Base-by-base conservation (phyloP, 495 filamentous ascomycete species). In the Pseudevernia furfuracea region DNA sequence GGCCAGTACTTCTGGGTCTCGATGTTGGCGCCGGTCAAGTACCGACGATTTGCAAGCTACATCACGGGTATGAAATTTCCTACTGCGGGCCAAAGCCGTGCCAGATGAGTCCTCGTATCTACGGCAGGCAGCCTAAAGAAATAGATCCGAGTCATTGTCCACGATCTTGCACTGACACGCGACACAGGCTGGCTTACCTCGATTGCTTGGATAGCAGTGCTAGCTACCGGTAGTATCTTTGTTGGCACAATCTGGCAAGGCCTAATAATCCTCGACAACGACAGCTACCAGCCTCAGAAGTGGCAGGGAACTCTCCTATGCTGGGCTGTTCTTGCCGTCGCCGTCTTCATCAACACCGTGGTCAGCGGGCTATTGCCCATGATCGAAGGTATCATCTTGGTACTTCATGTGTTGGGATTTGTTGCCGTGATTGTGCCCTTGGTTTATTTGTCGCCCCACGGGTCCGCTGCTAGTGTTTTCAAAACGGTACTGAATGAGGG, bases 371-470 rank as follows among this genome's bases (percentile, higher is more conserved):
- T 74, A 1, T 70, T 83, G n/a, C 74, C 78, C 4, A 69, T 70
- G 21, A 73, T 79, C 37, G 80, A 83, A 49, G 73, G 72, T 11
- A 59, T 76, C 0, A 73, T 81, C 0, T 68, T 57, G 2, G 37
- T 44, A 7, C 32, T 62, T 79, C 81, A 84, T 41, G 65, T 84
- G 2, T 61, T 79, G 8, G 80, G 78, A 0, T 81, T 82, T 64
- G 78, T 84, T 46, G 80, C 73, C 11, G 75, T 84, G 25, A 57
- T 84, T 0, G 74, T 83, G 4, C 78, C 80, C 1, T 65, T 84
- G 25, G 74, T 75, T 15, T 76, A 75, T 38, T 71, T 81, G 61
- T 73, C 80, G 1, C 78, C 83, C 6, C 77, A 78, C 48, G 71
- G 66, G 11, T 64, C 59, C 17, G 69, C 74, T 0, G 59, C 66